Conservation (phyloP, 2,329 filamentous ascomycete genomes). For the Colletotrichum sp. region DNA sequence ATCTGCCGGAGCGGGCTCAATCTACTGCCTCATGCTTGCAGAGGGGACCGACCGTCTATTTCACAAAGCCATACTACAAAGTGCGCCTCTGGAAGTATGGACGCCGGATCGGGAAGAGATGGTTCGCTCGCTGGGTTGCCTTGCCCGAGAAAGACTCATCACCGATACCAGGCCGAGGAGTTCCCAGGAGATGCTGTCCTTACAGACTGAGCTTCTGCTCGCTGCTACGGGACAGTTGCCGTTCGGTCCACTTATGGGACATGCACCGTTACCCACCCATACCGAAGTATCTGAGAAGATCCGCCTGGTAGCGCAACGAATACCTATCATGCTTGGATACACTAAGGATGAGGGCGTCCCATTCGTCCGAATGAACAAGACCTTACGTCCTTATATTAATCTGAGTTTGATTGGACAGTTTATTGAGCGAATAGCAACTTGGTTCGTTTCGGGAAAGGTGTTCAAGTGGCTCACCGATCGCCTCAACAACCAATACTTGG, state of each 20-base stretch:
- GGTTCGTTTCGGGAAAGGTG: background rate
- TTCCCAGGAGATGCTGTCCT: background rate
- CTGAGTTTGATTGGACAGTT: background rate
- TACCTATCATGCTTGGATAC: background rate
- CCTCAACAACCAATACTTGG: background rate
- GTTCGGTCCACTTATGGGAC: constrained; percentile 6
- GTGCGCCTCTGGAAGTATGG: constrained; percentile 16
- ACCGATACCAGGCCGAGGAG: background rate
- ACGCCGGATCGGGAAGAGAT: constrained; percentile 5
- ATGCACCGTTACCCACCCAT: constrained; percentile 1
- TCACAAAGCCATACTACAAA: constrained; percentile 21
- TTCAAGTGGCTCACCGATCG: background rate
- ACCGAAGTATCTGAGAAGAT: background rate
- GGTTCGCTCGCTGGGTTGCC: background rate
- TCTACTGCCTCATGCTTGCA: constrained; percentile 63
- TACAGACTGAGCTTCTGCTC: constrained; percentile 7
- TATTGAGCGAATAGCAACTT: background rate
- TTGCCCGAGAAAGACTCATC: background rate
- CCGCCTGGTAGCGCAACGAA: background rate
- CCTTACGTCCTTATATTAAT: background rate
- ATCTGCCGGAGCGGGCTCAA: background rate
- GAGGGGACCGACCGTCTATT: constrained; percentile 43
- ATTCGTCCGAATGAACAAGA: background rate
- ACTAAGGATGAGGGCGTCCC: background rate
- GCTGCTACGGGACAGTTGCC: constrained; percentile 1